Conservation (phyloP, 352 stramenopile species). For the Pythium aristosporum region DNA sequence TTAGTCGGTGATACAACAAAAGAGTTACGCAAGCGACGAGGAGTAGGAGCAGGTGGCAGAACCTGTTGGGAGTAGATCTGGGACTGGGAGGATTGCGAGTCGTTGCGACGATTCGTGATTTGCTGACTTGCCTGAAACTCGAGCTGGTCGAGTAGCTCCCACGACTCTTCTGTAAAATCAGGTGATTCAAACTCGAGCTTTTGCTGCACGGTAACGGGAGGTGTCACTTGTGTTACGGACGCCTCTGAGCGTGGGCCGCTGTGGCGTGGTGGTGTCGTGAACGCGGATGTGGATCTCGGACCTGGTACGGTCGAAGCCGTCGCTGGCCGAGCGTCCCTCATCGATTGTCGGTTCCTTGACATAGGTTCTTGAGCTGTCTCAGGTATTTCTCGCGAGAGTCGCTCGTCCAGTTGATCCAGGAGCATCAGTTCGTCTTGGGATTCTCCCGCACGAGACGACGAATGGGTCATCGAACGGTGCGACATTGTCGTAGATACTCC, state of each 20-base stretch:
- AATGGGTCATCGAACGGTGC: background rate
- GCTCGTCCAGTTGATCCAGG: conserved; percentile 42
- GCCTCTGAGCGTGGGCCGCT: background rate
- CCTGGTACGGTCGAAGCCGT: conserved; percentile 5
- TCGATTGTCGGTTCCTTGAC: background rate
- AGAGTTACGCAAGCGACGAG: conserved; percentile 19
- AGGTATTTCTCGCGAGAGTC: conserved; percentile 21
- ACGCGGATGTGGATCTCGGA: background rate
- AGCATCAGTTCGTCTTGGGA: conserved; percentile 66
- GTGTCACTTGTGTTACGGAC: conserved; percentile 11
- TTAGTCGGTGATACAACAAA: conserved; percentile 21
- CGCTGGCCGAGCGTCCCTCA: background rate
- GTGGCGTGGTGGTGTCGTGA: conserved; percentile 18
- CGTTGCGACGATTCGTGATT: conserved; percentile 18
- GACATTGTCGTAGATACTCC: background rate
- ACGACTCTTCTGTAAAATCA: conserved; percentile 74
- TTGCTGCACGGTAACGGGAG: conserved; percentile 6
- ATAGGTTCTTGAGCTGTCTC: background rate
- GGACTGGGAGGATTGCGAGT: conserved; percentile 17
- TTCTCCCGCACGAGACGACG: conserved; percentile 25
- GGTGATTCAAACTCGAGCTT: conserved; percentile 58
- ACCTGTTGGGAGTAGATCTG: conserved; percentile 28
- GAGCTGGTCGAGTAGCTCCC: conserved; percentile 69
- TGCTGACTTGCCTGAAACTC: conserved; percentile 58
- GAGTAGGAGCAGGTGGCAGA: conserved; percentile 24